Conservation (phyloP, 2,329 filamentous ascomycete species). For the Biscogniauxia marginata region DNA sequence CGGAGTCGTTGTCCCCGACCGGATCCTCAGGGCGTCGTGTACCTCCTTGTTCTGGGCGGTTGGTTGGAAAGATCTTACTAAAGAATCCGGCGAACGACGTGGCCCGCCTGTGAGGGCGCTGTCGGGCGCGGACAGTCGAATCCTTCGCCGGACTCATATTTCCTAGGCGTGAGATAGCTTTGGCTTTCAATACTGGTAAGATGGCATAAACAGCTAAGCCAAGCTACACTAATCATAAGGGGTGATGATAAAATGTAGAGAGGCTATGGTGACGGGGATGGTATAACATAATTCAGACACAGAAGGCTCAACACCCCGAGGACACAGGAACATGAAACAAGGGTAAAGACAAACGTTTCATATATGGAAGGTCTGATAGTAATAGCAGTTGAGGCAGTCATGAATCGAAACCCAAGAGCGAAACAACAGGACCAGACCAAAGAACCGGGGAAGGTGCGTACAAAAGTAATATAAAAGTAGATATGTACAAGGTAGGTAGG, state of each 20-base stretch:
- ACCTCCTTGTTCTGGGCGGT: slow-evolving; percentile 50
- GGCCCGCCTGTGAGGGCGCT: slow-evolving; percentile 17
- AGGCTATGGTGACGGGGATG: background rate
- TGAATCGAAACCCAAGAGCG: slow-evolving; percentile 1
- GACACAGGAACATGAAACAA: background rate
- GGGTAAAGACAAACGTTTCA: background rate
- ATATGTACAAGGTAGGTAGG: slow-evolving; percentile 5
- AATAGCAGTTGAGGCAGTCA: background rate
- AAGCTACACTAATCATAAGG: background rate
- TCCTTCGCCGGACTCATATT: slow-evolving; percentile 16
- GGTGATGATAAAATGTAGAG: background rate
- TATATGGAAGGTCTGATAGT: background rate
- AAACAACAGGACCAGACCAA: slow-evolving; percentile 10
- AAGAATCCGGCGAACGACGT: slow-evolving; percentile 41
- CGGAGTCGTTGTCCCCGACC: slow-evolving; percentile 20
- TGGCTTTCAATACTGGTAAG: slow-evolving; percentile 2
- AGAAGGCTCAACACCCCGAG: background rate
- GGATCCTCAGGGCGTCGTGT: slow-evolving; percentile 37
- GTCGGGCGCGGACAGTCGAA: slow-evolving; percentile 1
- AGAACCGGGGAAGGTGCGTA: slow-evolving; percentile 16
- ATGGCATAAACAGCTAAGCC: slow-evolving; percentile 1
- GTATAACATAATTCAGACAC: background rate
- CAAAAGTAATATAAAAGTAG: slow-evolving; percentile 1
- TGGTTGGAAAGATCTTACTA: slow-evolving; percentile 46
- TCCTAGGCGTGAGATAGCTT: background rate